These are phyloP conservation scores for Hericium rajendrae DNA, from an alignment of 768 basidiomycete species.

Conservation along the genomic window DNA sequence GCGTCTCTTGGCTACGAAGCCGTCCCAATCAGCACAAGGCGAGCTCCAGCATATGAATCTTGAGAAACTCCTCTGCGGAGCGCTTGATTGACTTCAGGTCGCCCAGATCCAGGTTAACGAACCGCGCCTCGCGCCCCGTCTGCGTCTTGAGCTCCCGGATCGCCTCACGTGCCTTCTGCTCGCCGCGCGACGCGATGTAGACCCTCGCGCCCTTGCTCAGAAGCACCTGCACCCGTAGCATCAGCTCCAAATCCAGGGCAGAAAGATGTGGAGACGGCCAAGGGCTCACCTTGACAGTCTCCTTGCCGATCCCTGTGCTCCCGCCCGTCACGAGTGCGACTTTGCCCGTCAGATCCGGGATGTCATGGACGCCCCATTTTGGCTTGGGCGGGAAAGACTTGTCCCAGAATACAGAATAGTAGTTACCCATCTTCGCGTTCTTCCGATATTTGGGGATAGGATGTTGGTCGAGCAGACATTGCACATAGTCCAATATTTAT, in stretches of 20 bases:
- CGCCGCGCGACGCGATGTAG: constrained; percentile 41
- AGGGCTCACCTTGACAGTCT: constrained; percentile 8
- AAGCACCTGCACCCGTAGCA: constrained; percentile 27
- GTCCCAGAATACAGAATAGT: background rate
- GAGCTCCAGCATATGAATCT: constrained; percentile 1
- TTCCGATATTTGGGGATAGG: too few species aligned
- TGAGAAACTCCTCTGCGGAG: constrained; percentile 29
- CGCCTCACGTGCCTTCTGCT: constrained; percentile 34
- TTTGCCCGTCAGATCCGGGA: constrained; percentile 35
- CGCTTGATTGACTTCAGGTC: constrained; percentile 26
- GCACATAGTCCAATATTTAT: too few species aligned
- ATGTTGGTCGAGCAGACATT: too few species aligned
- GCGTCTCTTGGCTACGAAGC: constrained; percentile 27
- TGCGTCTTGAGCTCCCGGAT: constrained; percentile 38
- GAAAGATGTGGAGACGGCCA: too few species aligned
- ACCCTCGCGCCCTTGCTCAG: constrained; percentile 53
- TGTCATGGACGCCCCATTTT: constrained; percentile 23
- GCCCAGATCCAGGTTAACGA: constrained; percentile 33
- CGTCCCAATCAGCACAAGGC: background rate
- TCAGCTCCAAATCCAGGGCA: too few species aligned
- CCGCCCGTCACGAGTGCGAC: constrained; percentile 26
- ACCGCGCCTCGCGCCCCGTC: constrained; percentile 33
- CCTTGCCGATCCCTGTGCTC: constrained; percentile 15
- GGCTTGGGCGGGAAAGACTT: constrained; percentile 15
- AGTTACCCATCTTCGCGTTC: too few species aligned